phyloP scores from a whole-genome alignment of 192 early-diverging fungal genomes.

The Coemansia reversa region DNA sequence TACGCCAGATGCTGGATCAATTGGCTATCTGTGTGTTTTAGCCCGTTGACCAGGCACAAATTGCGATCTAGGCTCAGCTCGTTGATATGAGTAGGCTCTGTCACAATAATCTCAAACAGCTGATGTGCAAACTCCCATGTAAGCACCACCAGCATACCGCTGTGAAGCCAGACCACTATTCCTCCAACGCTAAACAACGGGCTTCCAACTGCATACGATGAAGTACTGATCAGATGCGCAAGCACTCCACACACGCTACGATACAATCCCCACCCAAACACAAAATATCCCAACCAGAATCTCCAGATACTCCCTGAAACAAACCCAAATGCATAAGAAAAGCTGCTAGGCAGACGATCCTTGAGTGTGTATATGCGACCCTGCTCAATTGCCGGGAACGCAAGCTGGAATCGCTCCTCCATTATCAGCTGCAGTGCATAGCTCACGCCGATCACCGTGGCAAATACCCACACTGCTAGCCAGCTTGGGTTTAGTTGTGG shows the following conservation, averaged over 20 bases:
- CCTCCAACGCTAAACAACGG: conserved; percentile 38
- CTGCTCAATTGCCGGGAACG: conserved; percentile 48
- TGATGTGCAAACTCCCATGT: conserved; percentile 53
- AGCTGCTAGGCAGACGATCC: conserved; percentile 40
- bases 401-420: conserved; percentile 49
- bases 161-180: conserved; percentile 41
- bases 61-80: conserved; percentile 48
- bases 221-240: conserved; percentile 32
- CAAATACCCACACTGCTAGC: conserved; percentile 40
- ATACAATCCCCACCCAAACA: conserved; percentile 49
- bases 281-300: conserved; percentile 48
- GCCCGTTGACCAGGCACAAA: conserved; percentile 40
- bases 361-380: conserved; percentile 44
- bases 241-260: conserved; percentile 33
- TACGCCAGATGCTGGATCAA: conserved; percentile 48
- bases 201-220: conserved; percentile 42
- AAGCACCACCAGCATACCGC: conserved; percentile 25
- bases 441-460: conserved; percentile 17
- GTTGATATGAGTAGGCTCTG: conserved; percentile 49
- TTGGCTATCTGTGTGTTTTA: conserved; percentile 19
- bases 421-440: conserved; percentile 29
- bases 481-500: conserved; percentile 52
- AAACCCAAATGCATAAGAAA: conserved; percentile 33
- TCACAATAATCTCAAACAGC: conserved; percentile 47
- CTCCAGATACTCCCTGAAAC: conserved; percentile 12